Conservation (phyloP, 2,329 filamentous ascomycete species). For the Colletotrichum trifolii region DNA sequence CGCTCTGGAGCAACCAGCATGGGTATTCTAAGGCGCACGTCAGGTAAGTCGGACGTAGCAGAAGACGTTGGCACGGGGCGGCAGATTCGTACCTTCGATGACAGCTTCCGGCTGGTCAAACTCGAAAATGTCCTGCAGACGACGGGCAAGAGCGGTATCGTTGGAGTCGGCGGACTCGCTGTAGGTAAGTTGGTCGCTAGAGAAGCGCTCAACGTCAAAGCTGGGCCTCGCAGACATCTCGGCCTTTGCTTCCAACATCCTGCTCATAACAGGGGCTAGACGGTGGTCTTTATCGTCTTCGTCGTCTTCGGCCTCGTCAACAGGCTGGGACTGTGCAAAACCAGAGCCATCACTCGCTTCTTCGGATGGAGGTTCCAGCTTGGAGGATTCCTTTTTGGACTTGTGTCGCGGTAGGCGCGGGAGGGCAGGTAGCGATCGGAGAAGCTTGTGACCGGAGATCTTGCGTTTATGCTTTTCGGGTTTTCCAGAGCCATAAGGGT, state of each 20-base stretch:
- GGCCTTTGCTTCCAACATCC: slow-evolving; percentile 79
- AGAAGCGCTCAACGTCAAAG: slow-evolving; percentile 63
- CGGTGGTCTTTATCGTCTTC: slow-evolving; percentile 52
- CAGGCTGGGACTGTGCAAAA: slow-evolving; percentile 30
- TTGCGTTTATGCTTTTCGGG: slow-evolving; percentile 64
- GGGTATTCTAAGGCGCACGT: slow-evolving; percentile 75
- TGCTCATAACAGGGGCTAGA: slow-evolving; percentile 78
- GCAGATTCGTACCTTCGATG: slow-evolving; percentile 69
- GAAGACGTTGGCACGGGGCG: not conserved
- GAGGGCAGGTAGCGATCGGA: slow-evolving; percentile 73
- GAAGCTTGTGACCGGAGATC: slow-evolving; percentile 66
- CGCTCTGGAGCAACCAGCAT: slow-evolving; percentile 92
- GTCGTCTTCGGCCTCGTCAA: slow-evolving; percentile 34
- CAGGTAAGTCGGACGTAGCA: slow-evolving; percentile 28
- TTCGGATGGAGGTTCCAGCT: slow-evolving; percentile 50
- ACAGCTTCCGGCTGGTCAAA: slow-evolving; percentile 87
- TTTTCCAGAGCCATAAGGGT: slow-evolving; percentile 48
- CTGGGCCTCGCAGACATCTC: slow-evolving; percentile 70
- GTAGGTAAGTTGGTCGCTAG: slow-evolving; percentile 50
- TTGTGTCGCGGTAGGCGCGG: slow-evolving; percentile 56
- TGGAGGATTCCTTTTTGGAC: slow-evolving; percentile 57
- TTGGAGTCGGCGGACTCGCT: slow-evolving; percentile 48
- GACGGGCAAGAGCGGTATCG: slow-evolving; percentile 72
- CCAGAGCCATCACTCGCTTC: slow-evolving; percentile 44
- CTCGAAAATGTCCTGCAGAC: slow-evolving; percentile 85